Evolutionary conservation across 2,329 filamentous ascomycete species (phyloP), one percentile per base, ranked within the genome.

Genomic region (Fusarium sp.): DNA sequence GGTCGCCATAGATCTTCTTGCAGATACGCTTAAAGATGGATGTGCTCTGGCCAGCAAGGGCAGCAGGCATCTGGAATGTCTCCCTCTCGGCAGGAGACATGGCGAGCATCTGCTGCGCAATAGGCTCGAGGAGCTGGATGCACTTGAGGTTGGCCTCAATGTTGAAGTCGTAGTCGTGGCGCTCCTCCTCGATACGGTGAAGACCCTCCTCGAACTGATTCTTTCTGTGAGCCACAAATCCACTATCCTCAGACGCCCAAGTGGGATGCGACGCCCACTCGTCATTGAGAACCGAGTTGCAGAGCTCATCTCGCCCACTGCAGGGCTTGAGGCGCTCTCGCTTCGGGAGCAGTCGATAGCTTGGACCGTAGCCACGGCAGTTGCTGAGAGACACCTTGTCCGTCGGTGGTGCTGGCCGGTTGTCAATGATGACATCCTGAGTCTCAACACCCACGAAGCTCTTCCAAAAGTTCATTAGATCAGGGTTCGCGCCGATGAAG

Each of bases 211-310:
- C 96, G 74, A 93, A 97, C 64, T 93, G 91, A 78, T 99, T 99
- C 89, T 99, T 99, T 71, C 96, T 91, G 84, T 99, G 96, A 14
- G 96, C 96, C 69, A 99, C 96, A 78, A 99, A 99, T 1, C 96
- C 96, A 52, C 94, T 97, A 80, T 99, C 96, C 83, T 99, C 96
- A 1, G 96, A 98, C 2, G 96, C 96, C 96, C 96, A 99, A 0
- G 96, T 99, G 5, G 96, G 96, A 84, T 99, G 96, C 29, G 96
- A 98, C 2, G 96, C 96, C 96, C 96, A 99, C 76, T 98, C 94
- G 77, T 99, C 96, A 75, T 99, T 99, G 64, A 99, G 87, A 1
- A 99, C 96, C 27, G 93, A 92, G 76, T 94, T 93, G 84, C 96
- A 99, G 76, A 99, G 92, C 82, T 98, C 95, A 80, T 99, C 96